These are phyloP conservation scores for Miscanthus lutarioriparius DNA, from an alignment of 176 grass and related monocot species.

Conservation along the genomic window DNA sequence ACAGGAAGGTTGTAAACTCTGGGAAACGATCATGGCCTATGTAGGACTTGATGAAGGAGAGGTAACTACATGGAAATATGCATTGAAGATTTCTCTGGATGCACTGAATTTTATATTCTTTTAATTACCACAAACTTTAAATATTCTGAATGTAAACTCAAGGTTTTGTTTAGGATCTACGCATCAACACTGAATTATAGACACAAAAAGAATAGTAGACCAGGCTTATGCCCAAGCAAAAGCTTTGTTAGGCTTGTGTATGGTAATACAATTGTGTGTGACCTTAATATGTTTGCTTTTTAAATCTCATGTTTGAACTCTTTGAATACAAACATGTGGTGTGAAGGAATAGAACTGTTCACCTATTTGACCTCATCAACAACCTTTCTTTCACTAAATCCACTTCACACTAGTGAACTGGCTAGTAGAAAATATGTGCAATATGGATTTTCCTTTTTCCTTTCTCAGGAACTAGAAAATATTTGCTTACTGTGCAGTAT, in stretches of 20 bases:
- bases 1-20: conserved; percentile 88
- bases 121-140: not conserved
- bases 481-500: conserved; percentile 10
- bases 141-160: conserved; percentile 4
- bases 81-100: not conserved
- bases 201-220: not conserved
- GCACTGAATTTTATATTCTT: too few relatives aligned
- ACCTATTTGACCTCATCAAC: not conserved
- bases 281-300: not conserved
- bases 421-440: conserved; percentile 8
- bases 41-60: conserved; percentile 88
- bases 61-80: conserved; percentile 42
- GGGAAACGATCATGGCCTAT: conserved; percentile 79
- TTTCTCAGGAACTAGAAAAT: not conserved
- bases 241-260: not conserved
- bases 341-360: not conserved
- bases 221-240: not conserved
- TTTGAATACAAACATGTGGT: not conserved
- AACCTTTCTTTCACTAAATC: not conserved
- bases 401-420: not conserved
- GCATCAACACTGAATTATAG: not conserved
- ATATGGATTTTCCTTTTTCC: not conserved
- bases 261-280: conserved; percentile 6
- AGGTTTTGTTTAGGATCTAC: not conserved
- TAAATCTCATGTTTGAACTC: not conserved